Evolutionary conservation across 1,284 basidiomycete genomes (phyloP).

Genomic region (Trametes hirsuta): DNA sequence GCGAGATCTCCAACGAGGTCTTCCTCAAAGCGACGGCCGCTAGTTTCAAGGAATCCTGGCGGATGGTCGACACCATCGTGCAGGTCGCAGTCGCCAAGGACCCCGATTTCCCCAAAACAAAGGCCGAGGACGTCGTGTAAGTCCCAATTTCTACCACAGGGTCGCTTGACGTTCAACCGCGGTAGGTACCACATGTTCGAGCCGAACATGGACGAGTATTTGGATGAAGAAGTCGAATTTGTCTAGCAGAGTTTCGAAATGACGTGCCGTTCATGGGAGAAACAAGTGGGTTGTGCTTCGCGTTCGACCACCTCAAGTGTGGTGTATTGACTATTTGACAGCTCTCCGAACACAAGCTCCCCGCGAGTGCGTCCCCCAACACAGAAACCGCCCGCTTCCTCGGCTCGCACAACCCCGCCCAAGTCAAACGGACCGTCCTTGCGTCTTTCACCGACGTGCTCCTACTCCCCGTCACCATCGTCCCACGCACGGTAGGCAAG

Average conservation of each 20-base stretch:
- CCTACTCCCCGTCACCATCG: slow-evolving; percentile 93
- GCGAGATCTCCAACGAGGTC: slow-evolving; percentile 72
- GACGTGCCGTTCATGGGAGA: slow-evolving; percentile 83
- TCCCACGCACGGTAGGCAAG: slow-evolving; percentile 74
- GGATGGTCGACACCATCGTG: slow-evolving; percentile 80
- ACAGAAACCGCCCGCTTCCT: slow-evolving; percentile 71
- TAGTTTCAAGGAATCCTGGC: slow-evolving; percentile 86
- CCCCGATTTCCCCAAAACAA: slow-evolving; percentile 32
- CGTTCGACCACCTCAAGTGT: too few species aligned
- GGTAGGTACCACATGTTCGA: slow-evolving; percentile 91
- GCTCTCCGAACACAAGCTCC: slow-evolving; percentile 28
- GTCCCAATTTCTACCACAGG: slow-evolving; percentile 24
- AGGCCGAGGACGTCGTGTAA: slow-evolving; percentile 84
- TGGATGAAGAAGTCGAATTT: slow-evolving; percentile 90
- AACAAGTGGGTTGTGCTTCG: slow-evolving; percentile 47
- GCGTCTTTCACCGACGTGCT: slow-evolving; percentile 91
- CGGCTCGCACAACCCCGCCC: slow-evolving; percentile 85
- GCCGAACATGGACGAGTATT: slow-evolving; percentile 93
- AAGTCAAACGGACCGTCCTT: slow-evolving; percentile 91
- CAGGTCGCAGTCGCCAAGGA: slow-evolving; percentile 45
- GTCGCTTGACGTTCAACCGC: neutral
- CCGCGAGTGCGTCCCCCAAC: slow-evolving; percentile 38
- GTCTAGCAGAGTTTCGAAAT: slow-evolving; percentile 75
- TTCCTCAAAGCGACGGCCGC: slow-evolving; percentile 90
- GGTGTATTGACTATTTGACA: slow-evolving; percentile 1